These are phyloP conservation scores for Rhizophagus sp. DNA, from an alignment of 192 early-diverging fungal genomes.

Conservation along the genomic window DNA sequence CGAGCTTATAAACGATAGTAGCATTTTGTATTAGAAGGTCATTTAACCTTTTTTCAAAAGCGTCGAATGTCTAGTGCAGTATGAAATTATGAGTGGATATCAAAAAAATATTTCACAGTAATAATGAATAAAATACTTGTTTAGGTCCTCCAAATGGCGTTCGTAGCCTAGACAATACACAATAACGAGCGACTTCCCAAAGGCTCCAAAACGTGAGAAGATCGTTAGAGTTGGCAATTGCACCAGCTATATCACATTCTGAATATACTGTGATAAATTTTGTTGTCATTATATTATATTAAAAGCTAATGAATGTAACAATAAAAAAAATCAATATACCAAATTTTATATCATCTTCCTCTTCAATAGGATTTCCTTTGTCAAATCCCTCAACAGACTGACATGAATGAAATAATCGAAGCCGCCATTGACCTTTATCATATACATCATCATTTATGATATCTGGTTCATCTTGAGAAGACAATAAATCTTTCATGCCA, in stretches of 20 bases:
- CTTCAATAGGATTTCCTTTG: constrained; percentile 32
- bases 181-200: constrained; percentile 77
- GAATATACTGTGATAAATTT: constrained; percentile 12
- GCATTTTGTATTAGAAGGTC: constrained; percentile 28
- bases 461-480: constrained; percentile 8
- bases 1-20: neutral
- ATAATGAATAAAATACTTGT: constrained; percentile 42
- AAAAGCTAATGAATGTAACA: neutral
- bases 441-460: neutral
- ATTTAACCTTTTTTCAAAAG: constrained; percentile 49
- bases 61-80: constrained; percentile 48
- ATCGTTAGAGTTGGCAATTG: constrained; percentile 41
- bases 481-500: constrained; percentile 46
- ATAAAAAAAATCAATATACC: constrained; percentile 10
- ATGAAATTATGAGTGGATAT: neutral
- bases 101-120: neutral
- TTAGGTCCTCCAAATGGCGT: constrained; percentile 76
- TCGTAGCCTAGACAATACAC: constrained; percentile 67
- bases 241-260: constrained; percentile 11
- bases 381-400: constrained; percentile 34
- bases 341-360: constrained; percentile 30
- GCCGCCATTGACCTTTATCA: constrained; percentile 42
- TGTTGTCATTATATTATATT: neutral
- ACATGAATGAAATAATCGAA: constrained; percentile 62
- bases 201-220: constrained; percentile 67